Conservation (phyloP, 164 flowering plant species). For the Umbellularia californica region DNA sequence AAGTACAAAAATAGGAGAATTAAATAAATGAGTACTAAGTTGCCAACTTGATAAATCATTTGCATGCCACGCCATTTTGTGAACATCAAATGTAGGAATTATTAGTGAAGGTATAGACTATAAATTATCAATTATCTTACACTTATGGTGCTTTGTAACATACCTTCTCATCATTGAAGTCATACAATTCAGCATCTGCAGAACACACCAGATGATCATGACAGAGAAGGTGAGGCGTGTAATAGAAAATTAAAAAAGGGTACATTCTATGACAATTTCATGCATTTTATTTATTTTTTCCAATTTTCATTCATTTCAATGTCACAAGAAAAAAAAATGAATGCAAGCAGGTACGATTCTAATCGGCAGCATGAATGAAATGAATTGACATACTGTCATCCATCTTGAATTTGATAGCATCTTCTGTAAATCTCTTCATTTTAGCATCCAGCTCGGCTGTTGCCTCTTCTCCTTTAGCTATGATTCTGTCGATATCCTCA, state of each 20-base stretch:
- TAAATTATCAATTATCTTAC: too few relatives aligned
- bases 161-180: constrained; percentile 95
- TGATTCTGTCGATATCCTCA: constrained; percentile 97
- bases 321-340: not conserved
- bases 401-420: constrained; percentile 98
- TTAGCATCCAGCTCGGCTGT: constrained; percentile 99
- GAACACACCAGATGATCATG: constrained; percentile 10
- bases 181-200: constrained; percentile 93
- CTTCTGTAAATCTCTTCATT: constrained; percentile 99
- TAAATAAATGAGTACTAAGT: not conserved
- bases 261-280: not conserved
- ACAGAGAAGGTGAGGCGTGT: not conserved
- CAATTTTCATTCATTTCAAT: too few relatives aligned
- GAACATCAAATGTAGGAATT: not conserved
- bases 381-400: constrained; percentile 75
- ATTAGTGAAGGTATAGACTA: not conserved
- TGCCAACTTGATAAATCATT: too few relatives aligned
- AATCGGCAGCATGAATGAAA: not conserved
- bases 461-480: constrained; percentile 98
- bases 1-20: not conserved
- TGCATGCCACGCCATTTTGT: too few relatives aligned
- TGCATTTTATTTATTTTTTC: not conserved
- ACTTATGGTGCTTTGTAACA: not conserved
- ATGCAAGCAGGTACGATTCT: not conserved
- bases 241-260: not conserved